Conservation (phyloP, 1,139 yeast species). For the Geotrichum bryndzae region DNA sequence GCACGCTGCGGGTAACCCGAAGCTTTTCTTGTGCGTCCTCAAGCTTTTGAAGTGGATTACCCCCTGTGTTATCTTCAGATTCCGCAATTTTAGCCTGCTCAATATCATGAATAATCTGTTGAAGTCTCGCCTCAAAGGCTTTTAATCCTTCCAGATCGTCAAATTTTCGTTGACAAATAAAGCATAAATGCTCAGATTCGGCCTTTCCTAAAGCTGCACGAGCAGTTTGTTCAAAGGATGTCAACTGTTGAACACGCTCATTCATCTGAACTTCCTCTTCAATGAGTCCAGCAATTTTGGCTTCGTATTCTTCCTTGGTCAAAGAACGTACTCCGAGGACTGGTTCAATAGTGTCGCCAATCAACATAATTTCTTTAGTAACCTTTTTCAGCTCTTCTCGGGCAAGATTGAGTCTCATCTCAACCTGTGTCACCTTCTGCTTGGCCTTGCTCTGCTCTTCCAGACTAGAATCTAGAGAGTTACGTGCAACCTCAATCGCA, state of each 20-base stretch:
- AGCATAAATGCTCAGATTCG: conserved; percentile 6
- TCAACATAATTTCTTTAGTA: not conserved
- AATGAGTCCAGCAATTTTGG: conserved; percentile 15
- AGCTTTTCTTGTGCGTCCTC: conserved; percentile 9
- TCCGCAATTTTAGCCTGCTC: conserved; percentile 2
- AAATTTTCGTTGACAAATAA: conserved; percentile 10
- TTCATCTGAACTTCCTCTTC: conserved; percentile 2
- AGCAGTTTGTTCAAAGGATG: conserved; percentile 7
- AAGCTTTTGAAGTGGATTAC: not conserved
- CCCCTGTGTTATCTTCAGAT: not conserved
- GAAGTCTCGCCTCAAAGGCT: conserved; percentile 6
- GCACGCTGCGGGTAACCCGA: conserved; percentile 4
- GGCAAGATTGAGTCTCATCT: conserved; percentile 5
- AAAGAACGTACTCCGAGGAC: conserved; percentile 5
- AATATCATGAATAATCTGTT: not conserved
- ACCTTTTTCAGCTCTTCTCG: conserved; percentile 6
- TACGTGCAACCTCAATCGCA: conserved; percentile 3
- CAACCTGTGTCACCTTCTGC: not conserved
- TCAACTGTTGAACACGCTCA: conserved; percentile 1
- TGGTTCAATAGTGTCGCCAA: conserved; percentile 8
- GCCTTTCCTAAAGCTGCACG: conserved; percentile 5
- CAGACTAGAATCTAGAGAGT: not conserved
- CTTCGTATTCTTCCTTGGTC: conserved; percentile 16
- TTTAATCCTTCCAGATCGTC: conserved; percentile 4
- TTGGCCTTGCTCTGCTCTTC: conserved; percentile 1